Evolutionary conservation across 106 monocot genomes (phyloP).

Genomic region (Acorus gramineus): DNA sequence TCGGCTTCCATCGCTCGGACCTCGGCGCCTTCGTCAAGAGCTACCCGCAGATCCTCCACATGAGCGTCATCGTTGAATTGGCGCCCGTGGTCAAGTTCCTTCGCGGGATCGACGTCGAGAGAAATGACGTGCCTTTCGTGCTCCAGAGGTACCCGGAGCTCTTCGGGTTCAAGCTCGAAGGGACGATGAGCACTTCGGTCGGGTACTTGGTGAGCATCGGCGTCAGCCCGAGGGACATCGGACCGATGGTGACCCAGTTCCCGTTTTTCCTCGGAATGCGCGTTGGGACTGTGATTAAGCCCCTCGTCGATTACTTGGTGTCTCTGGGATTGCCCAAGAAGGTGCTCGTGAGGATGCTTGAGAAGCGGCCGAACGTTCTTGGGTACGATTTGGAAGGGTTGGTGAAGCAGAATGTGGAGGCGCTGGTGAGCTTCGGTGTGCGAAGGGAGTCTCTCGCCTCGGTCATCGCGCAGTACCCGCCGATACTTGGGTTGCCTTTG

Average conservation of each 20-base stretch:
- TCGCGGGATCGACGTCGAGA: slow-evolving; percentile 36
- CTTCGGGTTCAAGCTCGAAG: slow-evolving; percentile 37
- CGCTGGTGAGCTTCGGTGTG: slow-evolving; percentile 23
- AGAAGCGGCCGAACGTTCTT: slow-evolving; percentile 32
- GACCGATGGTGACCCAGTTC: slow-evolving; percentile 32
- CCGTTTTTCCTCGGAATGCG: slow-evolving; percentile 40
- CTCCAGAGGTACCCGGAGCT: slow-evolving; percentile 30
- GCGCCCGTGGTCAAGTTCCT: slow-evolving; percentile 31
- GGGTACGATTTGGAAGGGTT: slow-evolving; percentile 35
- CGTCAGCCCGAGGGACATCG: slow-evolving; percentile 31
- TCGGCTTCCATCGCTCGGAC: slow-evolving; percentile 21
- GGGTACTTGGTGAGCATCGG: slow-evolving; percentile 32
- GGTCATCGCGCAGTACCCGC: slow-evolving; percentile 29
- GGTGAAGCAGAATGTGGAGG: slow-evolving; percentile 30
- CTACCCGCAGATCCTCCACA: slow-evolving; percentile 33
- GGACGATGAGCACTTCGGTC: slow-evolving; percentile 44
- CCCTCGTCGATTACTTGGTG: slow-evolving; percentile 25
- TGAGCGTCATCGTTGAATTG: slow-evolving; percentile 33
- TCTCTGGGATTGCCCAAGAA: slow-evolving; percentile 27
- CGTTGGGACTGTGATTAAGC: slow-evolving; percentile 33
- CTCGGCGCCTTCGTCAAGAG: slow-evolving; percentile 26
- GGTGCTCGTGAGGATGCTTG: slow-evolving; percentile 27
- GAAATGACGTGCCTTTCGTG: slow-evolving; percentile 25
- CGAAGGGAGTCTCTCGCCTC: slow-evolving; percentile 13
- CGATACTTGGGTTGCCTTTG: slow-evolving; percentile 30